phyloP scores from a whole-genome alignment of 306 rosid species.

The Dryas drummondii region DNA sequence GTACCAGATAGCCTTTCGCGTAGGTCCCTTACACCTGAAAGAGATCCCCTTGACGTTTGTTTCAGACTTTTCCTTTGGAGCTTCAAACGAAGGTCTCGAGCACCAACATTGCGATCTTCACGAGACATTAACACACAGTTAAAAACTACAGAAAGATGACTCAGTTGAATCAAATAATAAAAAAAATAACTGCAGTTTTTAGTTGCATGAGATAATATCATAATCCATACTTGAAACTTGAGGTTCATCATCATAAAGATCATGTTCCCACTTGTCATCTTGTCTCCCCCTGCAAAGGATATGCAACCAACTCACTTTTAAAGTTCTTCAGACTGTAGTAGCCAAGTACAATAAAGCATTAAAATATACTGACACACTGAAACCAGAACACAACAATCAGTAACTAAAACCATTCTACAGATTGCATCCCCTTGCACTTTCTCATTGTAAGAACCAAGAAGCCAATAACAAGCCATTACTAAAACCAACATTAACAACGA shows the following conservation, averaged over 20 bases:
- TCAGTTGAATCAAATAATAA: constrained; percentile 33
- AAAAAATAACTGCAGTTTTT: constrained; percentile 33
- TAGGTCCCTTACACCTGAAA: constrained; percentile 67
- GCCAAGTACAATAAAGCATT: constrained; percentile 3
- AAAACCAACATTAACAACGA: too few relatives aligned
- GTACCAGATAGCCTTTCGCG: constrained; percentile 89
- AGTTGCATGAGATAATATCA: constrained; percentile 35
- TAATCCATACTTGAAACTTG: constrained; percentile 68
- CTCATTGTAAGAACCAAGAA: too few relatives aligned
- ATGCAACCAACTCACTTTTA: constrained; percentile 12
- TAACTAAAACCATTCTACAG: background rate
- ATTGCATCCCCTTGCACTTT: background rate
- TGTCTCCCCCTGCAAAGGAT: constrained; percentile 72
- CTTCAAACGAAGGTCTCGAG: constrained; percentile 94
- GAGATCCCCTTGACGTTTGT: constrained; percentile 51
- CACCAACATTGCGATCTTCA: constrained; percentile 66
- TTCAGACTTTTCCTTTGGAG: constrained; percentile 80
- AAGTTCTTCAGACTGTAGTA: constrained; percentile 8
- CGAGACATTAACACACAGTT: constrained; percentile 54
- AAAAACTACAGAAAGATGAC: constrained; percentile 42
- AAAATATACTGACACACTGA: background rate
- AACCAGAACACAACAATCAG: background rate
- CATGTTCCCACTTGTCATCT: constrained; percentile 99
- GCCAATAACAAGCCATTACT: too few relatives aligned
- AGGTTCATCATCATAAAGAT: constrained; percentile 64